Percentiles rank a stretch among this genome's conserved stretches.
Conservation (phyloP, 192 early-diverging fungal genomes). For the Gonapodya sp. region DNA sequence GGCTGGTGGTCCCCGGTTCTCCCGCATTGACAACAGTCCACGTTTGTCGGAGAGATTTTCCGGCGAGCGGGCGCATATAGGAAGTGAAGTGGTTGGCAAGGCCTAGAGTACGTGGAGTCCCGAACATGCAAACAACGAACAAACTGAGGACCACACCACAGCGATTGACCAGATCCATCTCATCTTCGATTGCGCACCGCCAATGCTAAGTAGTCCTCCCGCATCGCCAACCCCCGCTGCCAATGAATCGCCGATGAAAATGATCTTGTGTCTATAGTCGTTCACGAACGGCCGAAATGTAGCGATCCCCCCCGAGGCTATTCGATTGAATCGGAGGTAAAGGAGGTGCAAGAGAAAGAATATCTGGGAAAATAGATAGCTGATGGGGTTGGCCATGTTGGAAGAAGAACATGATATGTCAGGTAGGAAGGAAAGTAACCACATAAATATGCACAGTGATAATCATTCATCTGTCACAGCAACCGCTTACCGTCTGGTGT, state of each 20-base stretch:
- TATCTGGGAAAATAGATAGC: not conserved
- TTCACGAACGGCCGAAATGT: not conserved
- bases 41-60: not conserved
- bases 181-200: not conserved
- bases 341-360: not conserved
- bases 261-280: not conserved
- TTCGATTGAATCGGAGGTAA: not conserved
- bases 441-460: too few relatives aligned
- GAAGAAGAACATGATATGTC: too few relatives aligned
- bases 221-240: not conserved
- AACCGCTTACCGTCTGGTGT: too few relatives aligned
- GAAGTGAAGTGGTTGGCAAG: not conserved
- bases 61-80: not conserved
- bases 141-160: too few relatives aligned
- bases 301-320: not conserved
- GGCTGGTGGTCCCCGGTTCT: not conserved
- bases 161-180: too few relatives aligned
- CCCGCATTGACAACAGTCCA: not conserved
- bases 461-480: too few relatives aligned
- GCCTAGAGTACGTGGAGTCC: not conserved
- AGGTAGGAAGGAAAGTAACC: too few relatives aligned
- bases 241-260: not conserved
- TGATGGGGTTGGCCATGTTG: not conserved
- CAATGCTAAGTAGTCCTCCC: not conserved
- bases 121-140: too few relatives aligned